Evolutionary conservation across 768 basidiomycete genomes (phyloP), one percentile per base, ranked within the genome.

Genomic region (Nevesoporus exiguus): DNA sequence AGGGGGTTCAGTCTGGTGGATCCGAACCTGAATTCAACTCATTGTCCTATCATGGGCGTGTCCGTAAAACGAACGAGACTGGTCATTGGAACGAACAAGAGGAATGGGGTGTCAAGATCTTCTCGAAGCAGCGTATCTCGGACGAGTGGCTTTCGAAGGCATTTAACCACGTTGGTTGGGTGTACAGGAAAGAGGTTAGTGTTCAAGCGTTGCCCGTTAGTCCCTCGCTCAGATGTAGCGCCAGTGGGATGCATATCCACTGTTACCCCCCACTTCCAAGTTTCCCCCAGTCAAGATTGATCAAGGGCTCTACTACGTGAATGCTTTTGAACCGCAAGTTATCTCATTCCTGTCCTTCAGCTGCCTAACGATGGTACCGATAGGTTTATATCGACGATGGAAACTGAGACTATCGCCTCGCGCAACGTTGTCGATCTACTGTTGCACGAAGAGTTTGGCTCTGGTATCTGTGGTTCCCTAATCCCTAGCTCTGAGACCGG

Each of bases 371-470:
- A 36, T 25, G 25, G 45, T 11, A 5, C 24, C 17, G 17, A 10
- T 55, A 90, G 89, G 30, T 82, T 92, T 61, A 88, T 94, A 43
- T 90, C 86, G 14, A 93, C 92, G 7, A 97, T 98, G 95, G 95
- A 98, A 70, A 95, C 93, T 0, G 86, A 94, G 71, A 93, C 90
- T 0, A 69, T 96, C 30, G 79, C 90, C 0, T 82, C 90, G 1
- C 82, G 92, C 30, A 94, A 95, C 67, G 77, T 88, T 36, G 90
- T 92, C 44, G 91, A 93, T 61, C 73, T 90, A 24, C 76, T 93
- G 19, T 73, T 94, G 21, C 77, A 81, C 31, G 88, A 93, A 30
- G 80, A 85, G 62, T 93, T 88, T 68, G 73, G 78, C 33, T 74
- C 81, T 0, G 78, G 85, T n/a, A 77, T 93, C 34, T 94, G 91